Conservation (phyloP, 805 yeast species). For the Maudiozyma saulgeensis region DNA sequence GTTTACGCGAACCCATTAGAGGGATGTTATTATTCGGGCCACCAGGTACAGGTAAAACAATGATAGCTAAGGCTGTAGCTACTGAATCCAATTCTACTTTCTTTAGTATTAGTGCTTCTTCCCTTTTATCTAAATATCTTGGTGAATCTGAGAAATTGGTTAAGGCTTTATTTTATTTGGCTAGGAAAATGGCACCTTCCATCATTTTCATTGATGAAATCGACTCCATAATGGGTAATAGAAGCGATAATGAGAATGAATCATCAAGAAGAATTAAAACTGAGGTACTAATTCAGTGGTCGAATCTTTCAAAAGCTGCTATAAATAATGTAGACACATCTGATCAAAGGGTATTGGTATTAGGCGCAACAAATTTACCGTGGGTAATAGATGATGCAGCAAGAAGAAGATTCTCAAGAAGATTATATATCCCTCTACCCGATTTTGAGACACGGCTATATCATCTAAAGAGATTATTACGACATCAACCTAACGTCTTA, state of each 20-base stretch:
- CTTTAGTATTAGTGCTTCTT: slow-evolving; percentile 84
- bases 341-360: slow-evolving; percentile 64
- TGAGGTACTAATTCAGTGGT: slow-evolving; percentile 93
- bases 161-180: slow-evolving; percentile 76
- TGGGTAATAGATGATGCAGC: slow-evolving; percentile 99
- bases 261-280: slow-evolving; percentile 86
- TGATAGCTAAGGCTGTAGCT: slow-evolving; percentile 96
- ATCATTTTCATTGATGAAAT: slow-evolving; percentile 95
- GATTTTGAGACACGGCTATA: slow-evolving; percentile 71
- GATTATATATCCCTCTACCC: slow-evolving; percentile 92
- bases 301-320: slow-evolving; percentile 82
- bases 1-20: slow-evolving; percentile 88
- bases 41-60: slow-evolving; percentile 97
- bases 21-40: slow-evolving; percentile 97
- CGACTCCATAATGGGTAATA: slow-evolving; percentile 75
- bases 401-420: slow-evolving; percentile 79
- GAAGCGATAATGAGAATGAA: slow-evolving; percentile 77
- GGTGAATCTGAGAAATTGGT: slow-evolving; percentile 95
- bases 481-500: slow-evolving; percentile 59
- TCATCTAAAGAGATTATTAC: slow-evolving; percentile 61
- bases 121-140: slow-evolving; percentile 64
- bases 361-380: slow-evolving; percentile 93
- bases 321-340: slow-evolving; percentile 36
- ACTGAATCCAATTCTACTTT: slow-evolving; percentile 92
- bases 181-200: slow-evolving; percentile 81